phyloP scores from a whole-genome alignment of 352 stramenopile species.

The Globisporangium paroecandrum region DNA sequence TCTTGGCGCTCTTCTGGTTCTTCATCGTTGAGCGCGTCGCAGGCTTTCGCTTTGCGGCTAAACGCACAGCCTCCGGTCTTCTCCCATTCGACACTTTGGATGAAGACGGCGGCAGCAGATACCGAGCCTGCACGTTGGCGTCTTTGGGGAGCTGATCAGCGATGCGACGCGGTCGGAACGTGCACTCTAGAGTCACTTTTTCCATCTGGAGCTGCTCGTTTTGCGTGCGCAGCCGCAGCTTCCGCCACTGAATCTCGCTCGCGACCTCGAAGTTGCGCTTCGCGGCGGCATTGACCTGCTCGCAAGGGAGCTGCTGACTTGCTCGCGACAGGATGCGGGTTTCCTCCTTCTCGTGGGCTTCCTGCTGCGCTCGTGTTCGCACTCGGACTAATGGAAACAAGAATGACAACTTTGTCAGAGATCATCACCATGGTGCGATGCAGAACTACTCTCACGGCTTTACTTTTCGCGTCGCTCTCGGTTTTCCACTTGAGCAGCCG shows the following conservation, averaged over 20 bases:
- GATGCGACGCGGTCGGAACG: constrained; percentile 31
- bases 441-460: background rate
- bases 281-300: constrained; percentile 24
- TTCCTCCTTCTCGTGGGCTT: constrained; percentile 25
- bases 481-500: constrained; percentile 10
- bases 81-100: background rate
- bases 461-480: constrained; percentile 13
- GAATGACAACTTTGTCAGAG: background rate
- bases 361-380: constrained; percentile 19
- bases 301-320: constrained; percentile 18
- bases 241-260: constrained; percentile 34
- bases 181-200: constrained; percentile 29
- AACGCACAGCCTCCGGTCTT: background rate
- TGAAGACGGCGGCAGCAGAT: constrained; percentile 1
- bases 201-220: constrained; percentile 24
- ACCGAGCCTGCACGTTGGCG: constrained; percentile 9
- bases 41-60: background rate
- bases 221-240: constrained; percentile 22
- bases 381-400: constrained; percentile 14
- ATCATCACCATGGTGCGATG: too few species aligned
- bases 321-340: constrained; percentile 19
- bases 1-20: background rate
- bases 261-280: constrained; percentile 38
- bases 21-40: background rate
- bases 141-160: constrained; percentile 4